Conservation (phyloP, 768 basidiomycete species). For the Boletus speciosus region DNA sequence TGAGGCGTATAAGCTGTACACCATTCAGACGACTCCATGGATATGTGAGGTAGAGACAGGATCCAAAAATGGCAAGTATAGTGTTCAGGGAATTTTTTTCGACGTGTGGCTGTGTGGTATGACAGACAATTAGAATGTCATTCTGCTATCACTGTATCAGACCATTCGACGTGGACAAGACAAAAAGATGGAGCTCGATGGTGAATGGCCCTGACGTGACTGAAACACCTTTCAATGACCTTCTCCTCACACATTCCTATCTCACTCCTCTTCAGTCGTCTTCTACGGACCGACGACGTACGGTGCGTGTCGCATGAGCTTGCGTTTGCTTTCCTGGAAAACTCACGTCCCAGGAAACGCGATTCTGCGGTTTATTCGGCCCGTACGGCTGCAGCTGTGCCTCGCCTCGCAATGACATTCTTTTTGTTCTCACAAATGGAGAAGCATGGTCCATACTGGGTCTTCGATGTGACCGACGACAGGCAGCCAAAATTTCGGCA, state of each 20-base stretch:
- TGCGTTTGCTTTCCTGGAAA: neutral
- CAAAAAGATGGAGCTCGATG: constrained; percentile 13
- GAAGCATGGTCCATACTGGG: neutral
- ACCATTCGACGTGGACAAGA: neutral
- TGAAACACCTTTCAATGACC: neutral
- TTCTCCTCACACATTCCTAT: neutral
- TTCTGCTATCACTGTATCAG: neutral
- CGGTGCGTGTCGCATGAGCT: neutral
- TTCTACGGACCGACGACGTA: neutral
- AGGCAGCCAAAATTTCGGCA: neutral
- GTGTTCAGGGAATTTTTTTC: no score
- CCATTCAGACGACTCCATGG: no score
- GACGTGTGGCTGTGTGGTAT: no score
- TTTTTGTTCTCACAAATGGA: constrained; percentile 23
- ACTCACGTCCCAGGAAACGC: neutral
- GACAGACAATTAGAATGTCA: no score
- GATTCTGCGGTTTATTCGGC: neutral
- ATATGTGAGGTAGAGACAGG: no score
- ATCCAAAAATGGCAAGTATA: no score
- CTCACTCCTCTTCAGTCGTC: neutral
- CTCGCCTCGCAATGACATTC: neutral
- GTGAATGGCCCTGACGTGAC: neutral
- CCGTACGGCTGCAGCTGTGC: neutral
- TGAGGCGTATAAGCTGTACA: no score
- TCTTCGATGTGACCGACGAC: neutral